phyloP scores from a whole-genome alignment of 2,329 filamentous ascomycete species.

The Fusarium solani-melongenae region DNA sequence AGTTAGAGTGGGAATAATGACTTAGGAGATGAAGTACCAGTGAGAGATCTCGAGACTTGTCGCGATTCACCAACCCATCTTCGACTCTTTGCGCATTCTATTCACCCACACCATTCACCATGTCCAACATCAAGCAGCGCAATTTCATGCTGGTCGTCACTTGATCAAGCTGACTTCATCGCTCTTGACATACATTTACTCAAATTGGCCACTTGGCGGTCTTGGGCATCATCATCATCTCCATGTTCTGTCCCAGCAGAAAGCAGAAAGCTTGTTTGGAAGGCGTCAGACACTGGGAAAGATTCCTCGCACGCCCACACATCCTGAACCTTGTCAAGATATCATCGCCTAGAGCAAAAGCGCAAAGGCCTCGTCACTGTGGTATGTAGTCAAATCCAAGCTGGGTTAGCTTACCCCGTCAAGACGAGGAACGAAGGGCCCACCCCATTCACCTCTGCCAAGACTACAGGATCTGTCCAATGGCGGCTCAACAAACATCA shows the following conservation, averaged over 20 bases:
- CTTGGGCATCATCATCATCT: neutral
- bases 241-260: neutral
- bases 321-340: neutral
- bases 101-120: too few species aligned
- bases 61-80: neutral
- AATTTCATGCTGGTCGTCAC: neutral
- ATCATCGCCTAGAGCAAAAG: neutral
- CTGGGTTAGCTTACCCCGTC: neutral
- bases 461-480: neutral
- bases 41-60: neutral
- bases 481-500: neutral
- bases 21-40: neutral
- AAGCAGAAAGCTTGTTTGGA: neutral
- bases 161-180: neutral
- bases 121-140: too few species aligned
- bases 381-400: neutral
- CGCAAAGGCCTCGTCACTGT: neutral
- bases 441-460: neutral
- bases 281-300: neutral
- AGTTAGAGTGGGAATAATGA: neutral
- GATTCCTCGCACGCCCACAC: neutral
- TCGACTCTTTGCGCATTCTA: too few species aligned
- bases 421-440: neutral
- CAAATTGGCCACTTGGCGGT: neutral
- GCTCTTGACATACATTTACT: neutral